Conservation (phyloP, 345 rosid species). For the Mercurialis annua region DNA sequence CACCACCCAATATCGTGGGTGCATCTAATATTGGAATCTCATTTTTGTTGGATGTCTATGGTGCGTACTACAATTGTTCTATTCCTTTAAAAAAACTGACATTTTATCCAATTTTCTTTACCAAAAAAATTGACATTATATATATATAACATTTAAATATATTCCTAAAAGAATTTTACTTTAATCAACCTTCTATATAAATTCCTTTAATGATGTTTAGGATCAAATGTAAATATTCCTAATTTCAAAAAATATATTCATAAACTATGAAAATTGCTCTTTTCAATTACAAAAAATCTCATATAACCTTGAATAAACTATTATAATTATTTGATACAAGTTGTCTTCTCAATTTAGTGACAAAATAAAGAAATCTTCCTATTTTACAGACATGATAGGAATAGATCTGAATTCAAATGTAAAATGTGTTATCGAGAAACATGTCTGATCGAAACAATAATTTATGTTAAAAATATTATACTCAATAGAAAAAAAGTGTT, state of each 20-base stretch:
- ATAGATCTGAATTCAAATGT: slow-evolving; percentile 11
- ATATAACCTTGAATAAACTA: background rate
- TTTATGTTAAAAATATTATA: background rate
- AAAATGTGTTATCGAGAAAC: slow-evolving; percentile 17
- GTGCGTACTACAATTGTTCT: background rate
- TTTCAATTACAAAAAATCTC: background rate
- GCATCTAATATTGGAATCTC: slow-evolving; percentile 1
- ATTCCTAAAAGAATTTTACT: too few species aligned
- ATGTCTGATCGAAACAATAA: slow-evolving; percentile 12
- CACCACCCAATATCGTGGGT: background rate
- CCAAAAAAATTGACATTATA: too few species aligned
- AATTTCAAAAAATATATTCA: too few species aligned
- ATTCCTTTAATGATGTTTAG: background rate
- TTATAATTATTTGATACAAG: background rate
- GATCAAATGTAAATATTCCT: background rate
- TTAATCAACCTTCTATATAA: too few species aligned
- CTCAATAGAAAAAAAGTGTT: background rate
- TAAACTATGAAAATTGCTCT: background rate
- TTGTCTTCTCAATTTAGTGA: slow-evolving; percentile 18
- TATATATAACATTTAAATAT: too few species aligned
- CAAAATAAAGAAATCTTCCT: background rate
- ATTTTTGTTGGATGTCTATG: background rate
- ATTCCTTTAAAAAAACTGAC: background rate
- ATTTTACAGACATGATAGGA: slow-evolving; percentile 11
- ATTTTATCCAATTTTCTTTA: background rate